These are phyloP conservation scores for Heliosperma pusillum DNA, from an alignment of 148 eudicot genomes.

Conservation along the genomic window DNA sequence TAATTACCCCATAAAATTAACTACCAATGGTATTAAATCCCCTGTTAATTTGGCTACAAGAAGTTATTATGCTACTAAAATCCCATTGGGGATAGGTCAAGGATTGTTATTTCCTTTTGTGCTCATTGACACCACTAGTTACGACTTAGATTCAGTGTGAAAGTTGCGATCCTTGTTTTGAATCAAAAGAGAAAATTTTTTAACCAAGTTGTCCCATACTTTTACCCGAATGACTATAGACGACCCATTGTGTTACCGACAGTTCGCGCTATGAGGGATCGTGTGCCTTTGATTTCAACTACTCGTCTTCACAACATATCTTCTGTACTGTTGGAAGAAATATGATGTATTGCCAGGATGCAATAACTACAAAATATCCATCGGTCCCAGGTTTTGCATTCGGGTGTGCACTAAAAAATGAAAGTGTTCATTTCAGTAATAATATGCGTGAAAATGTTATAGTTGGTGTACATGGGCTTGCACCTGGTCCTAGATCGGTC, in stretches of 20 bases:
- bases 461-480: constrained; percentile 7
- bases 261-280: neutral
- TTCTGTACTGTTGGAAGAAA: neutral
- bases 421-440: neutral
- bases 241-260: neutral
- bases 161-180: constrained; percentile 16
- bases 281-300: neutral
- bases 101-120: neutral
- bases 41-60: neutral
- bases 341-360: too few relatives aligned
- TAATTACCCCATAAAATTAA: neutral
- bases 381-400: neutral
- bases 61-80: neutral
- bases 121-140: neutral
- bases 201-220: neutral
- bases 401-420: constrained; percentile 6
- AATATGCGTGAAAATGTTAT: neutral
- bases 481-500: neutral
- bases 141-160: constrained; percentile 1
- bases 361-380: neutral
- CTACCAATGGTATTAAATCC: neutral
- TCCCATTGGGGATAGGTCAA: neutral
- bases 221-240: neutral
- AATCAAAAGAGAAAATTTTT: neutral
- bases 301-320: neutral